These are phyloP conservation scores for Tremellales sp. DNA, from an alignment of 1,284 basidiomycete genomes.

Conservation along the genomic window DNA sequence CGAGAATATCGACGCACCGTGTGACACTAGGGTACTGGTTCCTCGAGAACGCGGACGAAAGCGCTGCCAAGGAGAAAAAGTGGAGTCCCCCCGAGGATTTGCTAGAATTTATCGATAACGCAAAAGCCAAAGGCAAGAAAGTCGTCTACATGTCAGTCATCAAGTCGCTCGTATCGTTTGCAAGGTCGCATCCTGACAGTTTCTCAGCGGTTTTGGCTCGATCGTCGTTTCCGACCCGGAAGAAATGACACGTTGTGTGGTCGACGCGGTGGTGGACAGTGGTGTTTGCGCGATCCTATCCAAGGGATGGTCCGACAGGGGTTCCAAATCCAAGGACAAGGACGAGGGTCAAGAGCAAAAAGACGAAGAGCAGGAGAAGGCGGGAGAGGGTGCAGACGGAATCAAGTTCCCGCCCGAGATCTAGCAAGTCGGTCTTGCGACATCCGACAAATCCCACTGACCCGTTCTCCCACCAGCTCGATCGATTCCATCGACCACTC, in stretches of 20 bases:
- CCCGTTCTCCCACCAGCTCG: slow-evolving; percentile 35
- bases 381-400: slow-evolving; percentile 34
- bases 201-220: slow-evolving; percentile 77
- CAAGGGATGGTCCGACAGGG: slow-evolving; percentile 97
- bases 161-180: too few relatives aligned
- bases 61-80: slow-evolving; percentile 61
- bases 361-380: slow-evolving; percentile 24
- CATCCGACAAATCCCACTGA: slow-evolving; percentile 27
- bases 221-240: slow-evolving; percentile 94
- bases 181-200: slow-evolving; percentile 5
- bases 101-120: slow-evolving; percentile 73
- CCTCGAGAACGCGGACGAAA: slow-evolving; percentile 82
- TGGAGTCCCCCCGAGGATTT: slow-evolving; percentile 82
- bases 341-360: slow-evolving; percentile 30
- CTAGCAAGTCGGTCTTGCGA: slow-evolving; percentile 43
- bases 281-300: slow-evolving; percentile 88
- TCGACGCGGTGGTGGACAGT: slow-evolving; percentile 78
- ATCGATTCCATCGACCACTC: slow-evolving; percentile 91
- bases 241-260: slow-evolving; percentile 82
- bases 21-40: slow-evolving; percentile 77
- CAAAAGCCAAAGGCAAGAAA: slow-evolving; percentile 72
- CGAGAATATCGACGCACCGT: neutral
- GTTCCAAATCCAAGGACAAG: slow-evolving; percentile 58
- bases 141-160: slow-evolving; percentile 74
- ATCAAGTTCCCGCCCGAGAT: slow-evolving; percentile 67